A percentile compares a stretch with the other conserved stretches of the same genome.
Evolutionary conservation across 129 eudicot species (phyloP).

Genomic region (Flaveria linearis): DNA sequence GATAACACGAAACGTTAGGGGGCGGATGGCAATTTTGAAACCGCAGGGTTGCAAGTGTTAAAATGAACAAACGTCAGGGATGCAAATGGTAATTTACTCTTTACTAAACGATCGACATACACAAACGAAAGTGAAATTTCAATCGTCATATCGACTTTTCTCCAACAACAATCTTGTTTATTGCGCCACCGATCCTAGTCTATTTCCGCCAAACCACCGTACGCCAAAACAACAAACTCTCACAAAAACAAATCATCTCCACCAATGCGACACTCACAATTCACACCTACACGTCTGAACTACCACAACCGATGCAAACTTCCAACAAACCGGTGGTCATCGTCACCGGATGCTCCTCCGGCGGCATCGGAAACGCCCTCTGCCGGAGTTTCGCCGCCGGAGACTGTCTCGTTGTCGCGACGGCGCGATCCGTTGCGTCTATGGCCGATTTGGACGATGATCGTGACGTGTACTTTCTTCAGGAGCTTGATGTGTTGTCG

Average conservation of each 20-base stretch:
- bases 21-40: too few relatives aligned
- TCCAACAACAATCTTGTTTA: not conserved
- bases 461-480: conserved; percentile 44
- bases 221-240: not conserved
- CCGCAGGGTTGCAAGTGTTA: too few relatives aligned
- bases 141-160: too few relatives aligned
- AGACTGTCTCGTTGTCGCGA: conserved; percentile 74
- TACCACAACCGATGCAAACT: conserved; percentile 28
- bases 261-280: not conserved
- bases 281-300: not conserved
- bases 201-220: not conserved
- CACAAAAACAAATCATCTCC: not conserved
- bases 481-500: conserved; percentile 67
- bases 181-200: not conserved
- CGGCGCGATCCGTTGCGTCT: conserved; percentile 61
- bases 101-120: too few relatives aligned
- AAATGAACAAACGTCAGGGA: too few relatives aligned
- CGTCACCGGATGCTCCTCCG: conserved; percentile 79
- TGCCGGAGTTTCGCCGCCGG: conserved; percentile 73
- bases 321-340: conserved; percentile 60
- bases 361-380: conserved; percentile 93
- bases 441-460: conserved; percentile 52
- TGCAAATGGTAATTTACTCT: too few relatives aligned
- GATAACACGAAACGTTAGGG: too few relatives aligned
- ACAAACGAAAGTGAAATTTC: too few relatives aligned